Percentiles rank a stretch among this genome's conserved stretches.
Evolutionary conservation across 352 stramenopile species (phyloP).

Genomic region (Globisporangium alternatum): DNA sequence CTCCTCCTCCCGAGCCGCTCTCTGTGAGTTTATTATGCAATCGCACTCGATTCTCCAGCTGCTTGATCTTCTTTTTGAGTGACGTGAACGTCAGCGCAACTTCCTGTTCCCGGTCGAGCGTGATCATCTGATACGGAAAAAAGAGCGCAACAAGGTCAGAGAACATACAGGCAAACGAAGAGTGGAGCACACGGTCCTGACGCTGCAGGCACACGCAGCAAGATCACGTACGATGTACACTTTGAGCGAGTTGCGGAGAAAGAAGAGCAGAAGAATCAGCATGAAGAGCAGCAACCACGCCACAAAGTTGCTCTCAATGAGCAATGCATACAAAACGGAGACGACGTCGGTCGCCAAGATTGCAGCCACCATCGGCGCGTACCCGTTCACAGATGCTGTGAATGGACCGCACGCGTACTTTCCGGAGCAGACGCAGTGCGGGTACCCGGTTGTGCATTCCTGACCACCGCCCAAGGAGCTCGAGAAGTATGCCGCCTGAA

Average conservation of each 20-base stretch:
- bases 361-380: slow-evolving; percentile 32
- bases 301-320: slow-evolving; percentile 38
- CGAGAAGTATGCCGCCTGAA: slow-evolving; percentile 45
- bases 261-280: slow-evolving; percentile 37
- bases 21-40: slow-evolving; percentile 33
- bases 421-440: slow-evolving; percentile 45
- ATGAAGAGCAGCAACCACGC: slow-evolving; percentile 36
- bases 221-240: slow-evolving; percentile 38
- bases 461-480: slow-evolving; percentile 2
- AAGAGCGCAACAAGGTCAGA: background rate
- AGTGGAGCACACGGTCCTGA: background rate
- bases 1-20: background rate
- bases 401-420: slow-evolving; percentile 66
- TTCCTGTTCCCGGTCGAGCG: slow-evolving; percentile 43
- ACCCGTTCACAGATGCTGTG: slow-evolving; percentile 33
- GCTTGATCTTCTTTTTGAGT: slow-evolving; percentile 56
- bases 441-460: slow-evolving; percentile 47
- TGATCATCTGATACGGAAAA: slow-evolving; percentile 28
- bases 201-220: background rate
- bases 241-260: slow-evolving; percentile 53
- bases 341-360: slow-evolving; percentile 29
- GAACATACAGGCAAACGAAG: background rate
- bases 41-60: slow-evolving; percentile 55
- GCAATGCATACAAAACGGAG: slow-evolving; percentile 29
- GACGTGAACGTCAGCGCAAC: slow-evolving; percentile 46